Conservation (phyloP, 2,329 filamentous ascomycete species). For the Drechslera avenae region DNA sequence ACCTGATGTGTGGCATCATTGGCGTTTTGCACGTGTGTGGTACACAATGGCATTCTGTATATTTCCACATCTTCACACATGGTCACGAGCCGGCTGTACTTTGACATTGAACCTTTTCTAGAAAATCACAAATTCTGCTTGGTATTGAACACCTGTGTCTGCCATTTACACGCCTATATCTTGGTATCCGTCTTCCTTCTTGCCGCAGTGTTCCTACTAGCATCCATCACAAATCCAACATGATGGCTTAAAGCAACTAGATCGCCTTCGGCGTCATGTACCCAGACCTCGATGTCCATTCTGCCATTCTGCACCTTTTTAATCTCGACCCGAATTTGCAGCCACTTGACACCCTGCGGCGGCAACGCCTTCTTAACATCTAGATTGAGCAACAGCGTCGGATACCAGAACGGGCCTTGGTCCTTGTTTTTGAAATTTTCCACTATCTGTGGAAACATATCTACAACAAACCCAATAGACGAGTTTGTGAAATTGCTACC, state of each 20-base stretch:
- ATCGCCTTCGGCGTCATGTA: slow-evolving; percentile 68
- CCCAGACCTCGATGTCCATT: slow-evolving; percentile 73
- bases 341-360: slow-evolving; percentile 70
- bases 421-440: slow-evolving; percentile 53
- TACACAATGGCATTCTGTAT: slow-evolving; percentile 1
- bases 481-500: slow-evolving; percentile 67
- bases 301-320: slow-evolving; percentile 73
- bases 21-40: slow-evolving; percentile 10
- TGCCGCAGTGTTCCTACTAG: slow-evolving; percentile 66
- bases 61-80: not conserved
- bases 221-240: slow-evolving; percentile 66
- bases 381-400: slow-evolving; percentile 74
- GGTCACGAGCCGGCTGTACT: not conserved
- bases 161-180: slow-evolving; percentile 32
- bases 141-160: not conserved
- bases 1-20: slow-evolving; percentile 7
- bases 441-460: slow-evolving; percentile 71
- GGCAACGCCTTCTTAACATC: slow-evolving; percentile 78
- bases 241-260: slow-evolving; percentile 72
- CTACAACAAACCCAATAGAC: slow-evolving; percentile 67
- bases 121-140: not conserved
- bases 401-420: slow-evolving; percentile 68
- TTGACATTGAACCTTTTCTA: not conserved
- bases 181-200: slow-evolving; percentile 50
- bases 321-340: slow-evolving; percentile 68